Base-by-base conservation (phyloP, 257 asterid genomes). In the Rauvolfia tetraphylla region DNA sequence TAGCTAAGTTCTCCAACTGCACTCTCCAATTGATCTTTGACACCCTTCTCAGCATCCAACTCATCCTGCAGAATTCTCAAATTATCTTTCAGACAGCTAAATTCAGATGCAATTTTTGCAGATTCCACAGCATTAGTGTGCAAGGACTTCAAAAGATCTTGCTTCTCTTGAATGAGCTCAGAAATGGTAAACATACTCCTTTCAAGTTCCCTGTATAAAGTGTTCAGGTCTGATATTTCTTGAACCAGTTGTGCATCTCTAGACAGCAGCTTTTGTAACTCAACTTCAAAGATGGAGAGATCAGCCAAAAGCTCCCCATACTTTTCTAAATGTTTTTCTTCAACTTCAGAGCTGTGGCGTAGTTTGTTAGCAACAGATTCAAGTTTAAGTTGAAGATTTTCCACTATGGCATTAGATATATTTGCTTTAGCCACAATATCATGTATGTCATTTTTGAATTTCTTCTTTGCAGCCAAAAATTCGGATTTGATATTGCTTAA, bases 321-420 rank as follows among this genome's bases (percentile, higher is more conserved):
- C 85, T 88, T 84, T 78, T 83, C 81, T 29, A 78, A 75, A 74
- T 80, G 83, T 31, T 81, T 89, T 76, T 87, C 95, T 75, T 90
- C 97, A 22, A 86, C 79, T 76, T 91, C 92, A 54, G 88, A 85
- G 83, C 84, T 86, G 38, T 80, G 75, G 58, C 85, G 86, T 62
- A 90, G 68, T 84, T 86, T 93, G 38, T 85, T 84, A 54, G 88
- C 89, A 80, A 95, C 83, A 59, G 87, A 83, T 76, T 93, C 98
- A 36, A 95, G 86, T 78, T 88, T 90, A 73, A 81, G 79, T 80
- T 89, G 92, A 86, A 95, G 93, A 72, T 87, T 89, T 39, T 86
- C 94, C 79, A 91, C 89, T 58, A 93, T 87, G 72, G 92, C 85
- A 86, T 83, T 85, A 29, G 99, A 90, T 39, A 78, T 70, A 74